Evolutionary conservation across 2,329 filamentous ascomycete species (phyloP), one percentile per base, ranked within the genome.

Genomic region (Fusarium anguioides): DNA sequence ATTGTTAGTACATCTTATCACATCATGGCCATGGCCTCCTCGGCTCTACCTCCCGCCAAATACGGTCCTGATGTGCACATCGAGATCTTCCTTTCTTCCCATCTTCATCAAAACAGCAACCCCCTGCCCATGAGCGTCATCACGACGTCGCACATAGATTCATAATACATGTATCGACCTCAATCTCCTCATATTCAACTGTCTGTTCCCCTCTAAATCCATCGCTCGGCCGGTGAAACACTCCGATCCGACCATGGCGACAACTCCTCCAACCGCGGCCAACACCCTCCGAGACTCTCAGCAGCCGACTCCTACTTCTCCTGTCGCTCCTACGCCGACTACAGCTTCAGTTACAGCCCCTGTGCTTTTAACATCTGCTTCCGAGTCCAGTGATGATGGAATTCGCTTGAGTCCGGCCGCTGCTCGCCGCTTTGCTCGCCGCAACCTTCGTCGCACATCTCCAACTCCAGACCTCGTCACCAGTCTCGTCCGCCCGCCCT

Each of bases 391-490:
- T 64, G 78, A 79, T 53, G 77, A 79, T 44, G 75, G 75, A 8
- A 61, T 77, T 42, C 74, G 70, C 15, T 69, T 79, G 68, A 79
- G 74, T 41, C 74, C 77, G 2, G 74, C 76, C 23, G 76, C 77
- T 15, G 76, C 76, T 18, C 73, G 78, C 14, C 75, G 77, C 37
- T 76, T 79, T 39, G 76, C 76, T 35, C 75, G 77, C 24, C 76
- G 76, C n/a, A 78, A 72, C 58, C 72, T 79, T 44, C 74, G 75
- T 42, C 74, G 74, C 31, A 72, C 72, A 23, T 75, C 76, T 17
- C 76, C 76, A n/a, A 80, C 78, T 14, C 78, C 78, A 47, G 78
- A 80, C 53, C 76, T 80, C 54, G 76, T 79, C 63, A 80, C 76
- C 35, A 79, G 78, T 66, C 76, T 79, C 47, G 77, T 80, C 44